Percentiles rank a stretch among this genome's conserved stretches.
phyloP scores from a whole-genome alignment of 1,284 basidiomycete species.

The Rhodotorula sp. region DNA sequence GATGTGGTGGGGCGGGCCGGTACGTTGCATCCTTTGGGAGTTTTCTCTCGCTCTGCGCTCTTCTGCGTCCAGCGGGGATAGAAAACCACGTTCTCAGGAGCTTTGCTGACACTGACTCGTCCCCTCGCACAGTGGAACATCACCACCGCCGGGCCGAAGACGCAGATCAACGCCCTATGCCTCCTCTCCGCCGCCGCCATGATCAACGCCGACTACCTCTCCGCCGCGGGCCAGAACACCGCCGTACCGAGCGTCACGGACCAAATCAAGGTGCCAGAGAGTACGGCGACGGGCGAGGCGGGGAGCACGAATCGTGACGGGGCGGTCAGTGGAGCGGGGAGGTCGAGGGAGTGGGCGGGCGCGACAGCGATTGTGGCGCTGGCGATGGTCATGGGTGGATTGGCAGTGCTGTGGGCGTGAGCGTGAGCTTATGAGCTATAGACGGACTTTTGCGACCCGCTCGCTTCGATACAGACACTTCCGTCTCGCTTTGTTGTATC shows the following conservation, averaged over 20 bases:
- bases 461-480: too few species aligned
- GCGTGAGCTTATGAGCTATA: too few species aligned
- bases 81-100: background rate
- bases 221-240: background rate
- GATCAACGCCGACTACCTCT: constrained; percentile 26
- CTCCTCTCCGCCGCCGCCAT: constrained; percentile 26
- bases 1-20: constrained; percentile 33
- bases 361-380: too few species aligned
- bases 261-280: constrained; percentile 3
- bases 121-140: constrained; percentile 24
- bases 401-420: too few species aligned
- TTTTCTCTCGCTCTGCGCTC: background rate
- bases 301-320: constrained; percentile 1
- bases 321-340: too few species aligned
- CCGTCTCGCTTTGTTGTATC: too few species aligned
- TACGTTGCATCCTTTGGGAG: background rate
- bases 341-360: too few species aligned
- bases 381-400: too few species aligned
- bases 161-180: constrained; percentile 29
- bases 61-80: background rate
- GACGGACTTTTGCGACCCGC: too few species aligned
- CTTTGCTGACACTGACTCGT: background rate
- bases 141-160: constrained; percentile 34
- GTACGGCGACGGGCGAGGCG: constrained; percentile 3
- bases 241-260: constrained; percentile 1